Evolutionary conservation across 179 eudicot species (phyloP), one percentile per base, ranked within the genome.

Genomic region (Pouteria campechiana): DNA sequence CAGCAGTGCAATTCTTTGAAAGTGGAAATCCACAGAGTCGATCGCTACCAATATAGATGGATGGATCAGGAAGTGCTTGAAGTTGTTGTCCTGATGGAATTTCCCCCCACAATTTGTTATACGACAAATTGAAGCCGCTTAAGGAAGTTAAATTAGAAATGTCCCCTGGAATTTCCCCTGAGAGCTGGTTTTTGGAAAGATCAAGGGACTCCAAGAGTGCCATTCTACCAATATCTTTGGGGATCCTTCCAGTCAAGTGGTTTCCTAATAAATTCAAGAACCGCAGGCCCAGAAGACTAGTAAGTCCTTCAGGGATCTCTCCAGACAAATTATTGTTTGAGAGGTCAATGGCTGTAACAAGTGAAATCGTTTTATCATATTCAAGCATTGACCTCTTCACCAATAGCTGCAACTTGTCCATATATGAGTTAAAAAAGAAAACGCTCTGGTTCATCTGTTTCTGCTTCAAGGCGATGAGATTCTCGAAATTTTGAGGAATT

Each of bases 21-120:
- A 54, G 37, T 10, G 58, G 59, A 25, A 8, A 17, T 7, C 59
- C 59, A 27, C 59, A 54, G 10, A 41, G 50, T 14, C 18, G 9
- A 6, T 10, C 19, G 30, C 49, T 57, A 5, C 38, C 55, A 1
- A 1, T 3, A 14, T 32, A 57, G 0, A 22, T 5, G 1, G 55
- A 57, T 2, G 44, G 13, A 33, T 41, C 8, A n/a, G n/a, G n/a
- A 10, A 57, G 41, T 30, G 43, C 19, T 10, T 48, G 55, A 12
- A 57, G 25, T 49, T 57, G 55, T 20, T 55, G 33, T 30, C 55
- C 36, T 0, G 52, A n/a, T 15, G 75, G 72, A 50, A 73, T 43
- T 38, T 17, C 64, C 5, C 72, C 72, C 14, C 63, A 62, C 25
- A 72, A 58, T 15, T 67, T 63, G 51, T 65, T 66, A 17, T 62